Percentiles rank a stretch among this genome's conserved stretches.
phyloP scores from a whole-genome alignment of 176 grass and related monocot species.

The Melocanna baccifera region DNA sequence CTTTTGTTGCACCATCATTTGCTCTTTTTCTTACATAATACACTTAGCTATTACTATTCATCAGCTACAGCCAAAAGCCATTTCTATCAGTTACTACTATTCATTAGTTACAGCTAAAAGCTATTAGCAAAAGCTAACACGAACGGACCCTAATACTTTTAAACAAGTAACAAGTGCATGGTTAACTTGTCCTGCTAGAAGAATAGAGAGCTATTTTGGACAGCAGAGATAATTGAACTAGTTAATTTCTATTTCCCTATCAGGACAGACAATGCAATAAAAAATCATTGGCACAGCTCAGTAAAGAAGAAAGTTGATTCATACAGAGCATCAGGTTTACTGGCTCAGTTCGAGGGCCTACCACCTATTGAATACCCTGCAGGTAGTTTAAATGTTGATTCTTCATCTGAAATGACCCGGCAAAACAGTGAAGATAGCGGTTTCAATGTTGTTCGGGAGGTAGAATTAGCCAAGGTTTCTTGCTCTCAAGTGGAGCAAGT shows the following conservation, averaged over 20 bases:
- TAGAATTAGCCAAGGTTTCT: constrained; percentile 41
- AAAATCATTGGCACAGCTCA: constrained; percentile 96
- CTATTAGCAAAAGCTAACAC: too few species aligned
- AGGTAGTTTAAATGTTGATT: constrained; percentile 40
- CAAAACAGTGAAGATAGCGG: constrained; percentile 48
- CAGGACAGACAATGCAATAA: constrained; percentile 98
- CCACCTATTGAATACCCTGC: constrained; percentile 34
- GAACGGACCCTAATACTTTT: neutral
- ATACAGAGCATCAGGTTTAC: constrained; percentile 64
- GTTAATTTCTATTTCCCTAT: constrained; percentile 24
- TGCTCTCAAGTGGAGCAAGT: constrained; percentile 49
- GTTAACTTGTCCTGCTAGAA: neutral
- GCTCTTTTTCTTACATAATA: too few species aligned
- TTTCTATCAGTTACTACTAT: too few species aligned
- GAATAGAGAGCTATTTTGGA: neutral
- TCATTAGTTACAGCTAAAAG: too few species aligned
- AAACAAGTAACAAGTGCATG: constrained; percentile 1
- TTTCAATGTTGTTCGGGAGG: constrained; percentile 37
- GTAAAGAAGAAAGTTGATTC: constrained; percentile 90
- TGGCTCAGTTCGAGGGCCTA: constrained; percentile 54
- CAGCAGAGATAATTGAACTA: constrained; percentile 16
- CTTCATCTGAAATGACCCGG: constrained; percentile 39
- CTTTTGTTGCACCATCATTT: too few species aligned
- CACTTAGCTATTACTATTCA: too few species aligned
- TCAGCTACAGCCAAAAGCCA: too few species aligned